A percentile compares a stretch with the other conserved stretches of the same genome.
Evolutionary conservation across 164 flowering plant species (phyloP).

Genomic region (Vitis cinerea): DNA sequence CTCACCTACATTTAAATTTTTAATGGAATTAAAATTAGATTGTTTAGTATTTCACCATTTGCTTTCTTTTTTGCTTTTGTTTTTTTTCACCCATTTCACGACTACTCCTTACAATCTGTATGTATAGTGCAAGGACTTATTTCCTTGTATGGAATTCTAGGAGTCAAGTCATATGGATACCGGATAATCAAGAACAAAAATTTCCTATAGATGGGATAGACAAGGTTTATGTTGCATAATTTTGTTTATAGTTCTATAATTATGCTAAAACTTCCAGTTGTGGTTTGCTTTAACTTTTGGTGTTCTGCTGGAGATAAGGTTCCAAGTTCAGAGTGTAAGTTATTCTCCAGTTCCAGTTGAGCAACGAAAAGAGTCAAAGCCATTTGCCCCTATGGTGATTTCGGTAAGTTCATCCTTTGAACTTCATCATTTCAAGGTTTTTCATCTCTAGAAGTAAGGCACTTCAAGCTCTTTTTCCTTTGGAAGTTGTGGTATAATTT

Average conservation of each 20-base stretch:
- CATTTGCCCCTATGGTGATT: slow-evolving; percentile 89
- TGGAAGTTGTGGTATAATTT: too few species aligned
- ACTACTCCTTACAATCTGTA: too few species aligned
- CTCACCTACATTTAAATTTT: too few species aligned
- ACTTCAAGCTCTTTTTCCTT: too few species aligned
- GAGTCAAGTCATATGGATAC: slow-evolving; percentile 49
- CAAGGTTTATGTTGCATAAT: slow-evolving; percentile 43
- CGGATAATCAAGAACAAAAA: slow-evolving; percentile 37
- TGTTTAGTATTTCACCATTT: too few species aligned
- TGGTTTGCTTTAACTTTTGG: neutral
- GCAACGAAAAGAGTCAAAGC: slow-evolving; percentile 58
- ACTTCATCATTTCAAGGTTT: too few species aligned
- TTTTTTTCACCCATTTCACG: too few species aligned
- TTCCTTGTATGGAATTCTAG: slow-evolving; percentile 25
- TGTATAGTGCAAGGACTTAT: neutral
- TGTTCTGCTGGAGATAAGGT: slow-evolving; percentile 57
- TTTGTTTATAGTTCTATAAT: neutral
- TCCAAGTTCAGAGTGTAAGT: slow-evolving; percentile 54
- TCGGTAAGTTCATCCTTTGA: slow-evolving; percentile 50
- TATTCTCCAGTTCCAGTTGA: slow-evolving; percentile 76
- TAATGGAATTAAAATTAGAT: too few species aligned
- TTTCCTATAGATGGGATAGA: slow-evolving; percentile 41
- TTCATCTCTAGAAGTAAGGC: too few species aligned
- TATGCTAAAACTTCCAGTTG: too few species aligned
- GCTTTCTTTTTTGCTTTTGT: too few species aligned